A percentile compares a stretch with the other conserved stretches of the same genome.
These are phyloP conservation scores for Diutina ranongensis DNA, from an alignment of 1,139 yeast species.

Conservation along the genomic window DNA sequence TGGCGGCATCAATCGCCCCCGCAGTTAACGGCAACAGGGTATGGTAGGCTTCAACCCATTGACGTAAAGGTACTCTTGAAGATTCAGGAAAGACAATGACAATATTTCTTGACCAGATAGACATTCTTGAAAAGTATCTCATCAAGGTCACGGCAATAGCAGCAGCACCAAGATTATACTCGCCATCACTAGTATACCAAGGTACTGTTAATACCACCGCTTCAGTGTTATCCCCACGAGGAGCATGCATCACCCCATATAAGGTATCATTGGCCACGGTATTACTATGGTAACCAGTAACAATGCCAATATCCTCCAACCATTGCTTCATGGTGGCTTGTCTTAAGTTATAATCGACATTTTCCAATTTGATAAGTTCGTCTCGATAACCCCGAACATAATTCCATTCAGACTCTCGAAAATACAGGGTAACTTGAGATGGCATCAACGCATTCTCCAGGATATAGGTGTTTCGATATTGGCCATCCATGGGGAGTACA, in stretches of 20 bases:
- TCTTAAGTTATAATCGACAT: constrained; percentile 22
- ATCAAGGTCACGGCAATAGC: constrained; percentile 65
- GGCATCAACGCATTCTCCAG: constrained; percentile 97
- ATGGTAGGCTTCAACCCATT: constrained; percentile 95
- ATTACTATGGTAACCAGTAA: constrained; percentile 35
- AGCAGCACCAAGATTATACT: constrained; percentile 68
- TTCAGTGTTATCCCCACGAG: constrained; percentile 93
- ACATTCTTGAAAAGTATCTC: constrained; percentile 71
- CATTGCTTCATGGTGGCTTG: constrained; percentile 41
- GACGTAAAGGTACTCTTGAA: constrained; percentile 54
- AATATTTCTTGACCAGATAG: constrained; percentile 93
- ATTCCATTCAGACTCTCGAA: constrained; percentile 93
- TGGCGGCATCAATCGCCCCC: constrained; percentile 91
- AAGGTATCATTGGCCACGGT: constrained; percentile 14
- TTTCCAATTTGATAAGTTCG: constrained; percentile 24
- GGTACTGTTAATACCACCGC: constrained; percentile 89
- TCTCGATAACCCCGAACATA: constrained; percentile 74
- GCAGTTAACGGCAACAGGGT: constrained; percentile 77
- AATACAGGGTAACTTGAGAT: constrained; percentile 86
- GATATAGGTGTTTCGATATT: constrained; percentile 71
- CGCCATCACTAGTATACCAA: constrained; percentile 53
- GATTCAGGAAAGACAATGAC: constrained; percentile 76
- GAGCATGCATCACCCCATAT: constrained; percentile 83
- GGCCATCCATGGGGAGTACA: constrained; percentile 71
- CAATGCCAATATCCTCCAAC: constrained; percentile 65